Base-by-base conservation (phyloP, 1,139 yeast genomes). In the Taiozyma sp. region DNA sequence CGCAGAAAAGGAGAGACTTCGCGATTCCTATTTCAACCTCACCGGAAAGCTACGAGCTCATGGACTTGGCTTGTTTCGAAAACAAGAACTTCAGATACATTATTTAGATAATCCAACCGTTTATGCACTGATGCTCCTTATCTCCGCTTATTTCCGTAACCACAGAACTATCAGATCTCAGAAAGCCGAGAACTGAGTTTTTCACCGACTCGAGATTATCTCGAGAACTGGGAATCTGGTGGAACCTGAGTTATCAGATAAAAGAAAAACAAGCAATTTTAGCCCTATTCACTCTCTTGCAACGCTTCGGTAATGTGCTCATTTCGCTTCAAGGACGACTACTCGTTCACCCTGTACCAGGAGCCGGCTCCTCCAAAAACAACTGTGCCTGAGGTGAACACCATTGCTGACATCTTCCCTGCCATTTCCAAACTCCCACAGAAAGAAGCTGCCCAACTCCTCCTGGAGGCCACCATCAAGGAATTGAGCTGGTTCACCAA, bases 361-460 rank as follows among this genome's bases (percentile, higher is more conserved):
- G 24, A 38, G 14, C 24, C 41, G 8, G 14, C 8, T 5, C 22
- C 24, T 19, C 8, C 10, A 10, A 19, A 24, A 9, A 23, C 24
- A 22, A 12, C 14, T 6, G 19, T 19, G 24, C 24, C 27, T 19
- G 24, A 76, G 1, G 79, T 93, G 53, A 58, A 69, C 34, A 72
- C 79, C 29, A 78, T 86, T 41, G 80, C 80, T 48, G 95, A 86
- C 70, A 97, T 96, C 4, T 90, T 72, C 67, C 74, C 76, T 28
- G 96, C 91, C 23, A 93, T 93, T 66, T 85, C 84, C 65, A 76
- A 76, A 54, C 93, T 93, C 98, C 91, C 88, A 64, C 97, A 93
- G 6, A 79, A 98, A 66, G 98, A 98, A 24, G 99, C 99, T 0
- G 98, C 99, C 0, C 41, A 38, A 38, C 41, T 38, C 5, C 24